Evolutionary conservation across 345 rosid species (phyloP).

Genomic region (Erodium maritimum): DNA sequence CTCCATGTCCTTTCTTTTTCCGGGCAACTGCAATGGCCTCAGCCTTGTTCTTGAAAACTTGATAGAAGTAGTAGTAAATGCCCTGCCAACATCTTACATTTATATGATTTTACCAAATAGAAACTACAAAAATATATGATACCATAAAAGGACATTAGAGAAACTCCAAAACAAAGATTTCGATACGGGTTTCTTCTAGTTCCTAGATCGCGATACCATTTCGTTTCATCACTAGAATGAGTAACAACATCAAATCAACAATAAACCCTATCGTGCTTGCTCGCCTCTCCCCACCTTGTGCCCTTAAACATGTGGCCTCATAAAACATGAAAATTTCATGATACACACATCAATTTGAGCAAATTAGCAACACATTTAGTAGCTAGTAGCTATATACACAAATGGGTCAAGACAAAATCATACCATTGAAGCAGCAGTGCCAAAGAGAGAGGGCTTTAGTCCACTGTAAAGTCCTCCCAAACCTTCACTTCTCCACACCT

Average conservation of each 20-base stretch:
- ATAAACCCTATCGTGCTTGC: neutral
- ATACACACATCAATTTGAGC: neutral
- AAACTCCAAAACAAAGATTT: neutral
- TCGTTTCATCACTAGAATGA: neutral
- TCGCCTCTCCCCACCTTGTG: neutral
- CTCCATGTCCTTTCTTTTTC: slow-evolving; percentile 36
- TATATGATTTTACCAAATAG: neutral
- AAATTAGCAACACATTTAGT: neutral
- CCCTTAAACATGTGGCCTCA: neutral
- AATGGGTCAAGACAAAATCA: neutral
- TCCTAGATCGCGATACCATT: neutral
- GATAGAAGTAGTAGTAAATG: slow-evolving; percentile 59
- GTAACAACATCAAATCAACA: neutral
- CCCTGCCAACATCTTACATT: slow-evolving; percentile 28
- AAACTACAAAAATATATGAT: neutral
- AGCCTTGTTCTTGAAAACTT: slow-evolving; percentile 51
- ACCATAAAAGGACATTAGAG: neutral
- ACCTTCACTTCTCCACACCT: slow-evolving; percentile 43
- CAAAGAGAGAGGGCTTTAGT: slow-evolving; percentile 61
- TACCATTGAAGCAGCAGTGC: slow-evolving; percentile 61
- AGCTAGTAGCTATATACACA: too few relatives aligned
- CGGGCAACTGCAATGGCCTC: slow-evolving; percentile 41
- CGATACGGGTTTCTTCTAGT: neutral
- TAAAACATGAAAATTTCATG: neutral
- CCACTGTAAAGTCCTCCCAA: slow-evolving; percentile 66